Evolutionary conservation across 1,139 yeast species (phyloP), one percentile per base, ranked within the genome.

Genomic region (Nadsonia commutata): DNA sequence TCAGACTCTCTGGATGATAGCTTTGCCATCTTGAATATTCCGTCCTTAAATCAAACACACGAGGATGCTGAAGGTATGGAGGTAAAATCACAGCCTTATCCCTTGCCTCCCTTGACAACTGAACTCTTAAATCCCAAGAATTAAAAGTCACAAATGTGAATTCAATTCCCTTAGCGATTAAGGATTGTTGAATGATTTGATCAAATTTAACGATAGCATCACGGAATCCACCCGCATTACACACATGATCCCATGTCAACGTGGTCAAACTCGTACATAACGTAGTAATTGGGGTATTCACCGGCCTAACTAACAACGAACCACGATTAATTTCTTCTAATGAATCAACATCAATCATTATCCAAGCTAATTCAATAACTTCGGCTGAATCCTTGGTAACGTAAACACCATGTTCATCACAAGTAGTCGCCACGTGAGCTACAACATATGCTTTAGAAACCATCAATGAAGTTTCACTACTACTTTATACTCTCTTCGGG

Each of bases 61-160:
- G 68, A 2, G 95, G 85, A 51, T 78, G 79, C 56, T 79, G 84
- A 48, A 88, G 64, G 56, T 80, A 84, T 2, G 73, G 67, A 0
- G 96, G 95, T 47, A 88, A 67, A 2, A 67, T 72, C 45, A 82
- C 76, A 13, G 75, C 71, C 57, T 81, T 78, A 57, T 84, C 94
- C 37, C 84, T 68, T 8, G 94, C 85, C 57, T 84, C 94, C 41
- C 94, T 70, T 4, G 83, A 79, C 21, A 88, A 61, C 53, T 81
- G 84, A 31, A 85, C 88, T 49, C 88, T 70, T 41, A 88, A 63
- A 51, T 78, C 80, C 74, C 80, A 73, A 8, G 78, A 68, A 54
- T 78, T 77, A 50, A 75, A 67, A 1, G 86, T 71, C 39, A 85
- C 80, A 54, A 86, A 74, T 2, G 78, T 67, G 57, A 84, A 80